Evolutionary conservation across 148 eudicot species (phyloP).

Genomic region (Amaranthus hypochondriacus): DNA sequence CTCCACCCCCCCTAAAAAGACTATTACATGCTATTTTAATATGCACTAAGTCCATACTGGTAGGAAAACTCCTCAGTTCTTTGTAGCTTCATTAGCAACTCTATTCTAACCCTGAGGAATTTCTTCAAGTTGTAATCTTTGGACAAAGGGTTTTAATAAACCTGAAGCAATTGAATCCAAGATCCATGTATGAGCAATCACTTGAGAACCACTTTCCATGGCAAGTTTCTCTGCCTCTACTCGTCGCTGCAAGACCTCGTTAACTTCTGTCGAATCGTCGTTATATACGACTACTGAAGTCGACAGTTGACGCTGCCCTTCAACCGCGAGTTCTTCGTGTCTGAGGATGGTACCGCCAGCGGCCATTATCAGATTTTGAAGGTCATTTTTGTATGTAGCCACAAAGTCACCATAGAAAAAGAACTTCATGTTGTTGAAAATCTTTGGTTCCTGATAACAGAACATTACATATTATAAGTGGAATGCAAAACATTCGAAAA

Average conservation of each 20-base stretch:
- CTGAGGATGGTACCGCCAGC: slow-evolving; percentile 66
- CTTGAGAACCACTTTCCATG: slow-evolving; percentile 33
- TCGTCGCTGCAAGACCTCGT: slow-evolving; percentile 26
- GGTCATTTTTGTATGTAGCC: slow-evolving; percentile 48
- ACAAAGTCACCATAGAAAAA: slow-evolving; percentile 59
- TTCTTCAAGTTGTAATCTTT: not conserved
- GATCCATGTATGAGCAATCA: slow-evolving; percentile 72
- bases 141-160: slow-evolving; percentile 33
- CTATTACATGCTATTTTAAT: too few relatives aligned
- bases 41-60: not conserved
- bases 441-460: slow-evolving; percentile 58
- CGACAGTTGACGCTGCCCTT: slow-evolving; percentile 10
- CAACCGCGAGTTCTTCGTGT: slow-evolving; percentile 30
- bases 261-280: slow-evolving; percentile 28
- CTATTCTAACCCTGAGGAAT: not conserved
- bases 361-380: slow-evolving; percentile 45
- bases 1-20: too few relatives aligned
- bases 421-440: slow-evolving; percentile 57
- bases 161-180: slow-evolving; percentile 77
- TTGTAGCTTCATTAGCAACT: not conserved
- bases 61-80: not conserved
- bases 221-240: slow-evolving; percentile 43
- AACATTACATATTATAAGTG: not conserved
- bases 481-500: not conserved
- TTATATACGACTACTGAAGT: slow-evolving; percentile 49